These are phyloP conservation scores for Pleurotus platypus DNA, from an alignment of 768 basidiomycete species.

Conservation along the genomic window DNA sequence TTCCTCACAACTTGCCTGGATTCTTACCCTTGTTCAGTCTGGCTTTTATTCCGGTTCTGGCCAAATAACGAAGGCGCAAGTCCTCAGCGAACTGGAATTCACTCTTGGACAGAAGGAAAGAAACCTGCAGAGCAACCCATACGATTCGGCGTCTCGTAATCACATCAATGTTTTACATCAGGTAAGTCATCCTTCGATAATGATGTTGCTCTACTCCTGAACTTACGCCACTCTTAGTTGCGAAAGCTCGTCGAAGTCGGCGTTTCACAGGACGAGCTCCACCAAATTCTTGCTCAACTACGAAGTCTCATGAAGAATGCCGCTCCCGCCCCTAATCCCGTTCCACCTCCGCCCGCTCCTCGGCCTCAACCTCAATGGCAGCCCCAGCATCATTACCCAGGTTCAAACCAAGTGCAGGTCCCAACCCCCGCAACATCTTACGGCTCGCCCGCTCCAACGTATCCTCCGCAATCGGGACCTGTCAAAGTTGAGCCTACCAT, in stretches of 20 bases:
- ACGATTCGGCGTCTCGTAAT: slow-evolving; percentile 61
- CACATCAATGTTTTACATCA: slow-evolving; percentile 81
- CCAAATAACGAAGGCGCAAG: slow-evolving; percentile 70
- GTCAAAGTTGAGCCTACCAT: slow-evolving; percentile 17
- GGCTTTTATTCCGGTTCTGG: slow-evolving; percentile 33
- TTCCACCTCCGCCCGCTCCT: slow-evolving; percentile 20
- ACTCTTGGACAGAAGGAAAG: slow-evolving; percentile 81
- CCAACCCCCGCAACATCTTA: neutral
- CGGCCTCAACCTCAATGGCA: slow-evolving; percentile 12
- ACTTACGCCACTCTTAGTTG: slow-evolving; percentile 37
- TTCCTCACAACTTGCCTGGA: neutral
- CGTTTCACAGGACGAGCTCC: slow-evolving; percentile 76
- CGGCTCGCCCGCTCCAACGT: slow-evolving; percentile 22
- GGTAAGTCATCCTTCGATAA: slow-evolving; percentile 39
- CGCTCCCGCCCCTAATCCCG: slow-evolving; percentile 32
- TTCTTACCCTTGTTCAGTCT: slow-evolving; percentile 19
- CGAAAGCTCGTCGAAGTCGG: slow-evolving; percentile 73
- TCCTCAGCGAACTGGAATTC: slow-evolving; percentile 79
- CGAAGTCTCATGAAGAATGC: slow-evolving; percentile 54
- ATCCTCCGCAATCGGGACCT: slow-evolving; percentile 16
- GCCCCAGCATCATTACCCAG: neutral
- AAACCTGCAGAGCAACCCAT: slow-evolving; percentile 64
- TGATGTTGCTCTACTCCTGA: slow-evolving; percentile 6
- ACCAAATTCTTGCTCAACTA: slow-evolving; percentile 70
- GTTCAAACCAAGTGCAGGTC: neutral